Evolutionary conservation across 2,329 filamentous ascomycete genomes (phyloP).

Genomic region (Colletotrichum eleusines): DNA sequence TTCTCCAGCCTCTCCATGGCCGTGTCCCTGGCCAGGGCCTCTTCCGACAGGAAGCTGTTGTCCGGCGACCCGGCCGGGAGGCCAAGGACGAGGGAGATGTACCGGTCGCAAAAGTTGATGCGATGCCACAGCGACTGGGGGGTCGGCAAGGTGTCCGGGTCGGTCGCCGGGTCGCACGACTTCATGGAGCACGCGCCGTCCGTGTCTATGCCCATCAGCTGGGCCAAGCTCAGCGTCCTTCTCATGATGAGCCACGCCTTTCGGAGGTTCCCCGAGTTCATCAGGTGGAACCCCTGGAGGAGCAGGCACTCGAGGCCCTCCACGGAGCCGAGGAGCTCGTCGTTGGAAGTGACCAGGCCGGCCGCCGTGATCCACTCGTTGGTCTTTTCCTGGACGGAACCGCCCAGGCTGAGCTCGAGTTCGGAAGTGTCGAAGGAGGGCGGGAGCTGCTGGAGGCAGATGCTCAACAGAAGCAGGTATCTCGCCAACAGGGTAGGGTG

Average conservation of each 20-base stretch:
- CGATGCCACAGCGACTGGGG: slow-evolving; percentile 59
- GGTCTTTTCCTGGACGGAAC: slow-evolving; percentile 47
- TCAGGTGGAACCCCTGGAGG: slow-evolving; percentile 62
- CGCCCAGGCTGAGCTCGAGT: slow-evolving; percentile 47
- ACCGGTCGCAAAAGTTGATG: slow-evolving; percentile 63
- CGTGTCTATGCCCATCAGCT: slow-evolving; percentile 63
- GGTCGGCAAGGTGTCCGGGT: slow-evolving; percentile 45
- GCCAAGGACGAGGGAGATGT: slow-evolving; percentile 63
- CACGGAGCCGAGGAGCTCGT: slow-evolving; percentile 63
- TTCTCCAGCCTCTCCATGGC: slow-evolving; percentile 59
- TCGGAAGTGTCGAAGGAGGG: slow-evolving; percentile 47
- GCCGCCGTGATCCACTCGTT: slow-evolving; percentile 50
- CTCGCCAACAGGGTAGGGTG: slow-evolving; percentile 64
- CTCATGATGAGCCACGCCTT: slow-evolving; percentile 66
- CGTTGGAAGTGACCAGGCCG: slow-evolving; percentile 61
- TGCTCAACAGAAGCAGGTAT: slow-evolving; percentile 59
- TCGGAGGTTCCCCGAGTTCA: slow-evolving; percentile 65
- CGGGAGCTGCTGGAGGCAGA: slow-evolving; percentile 60
- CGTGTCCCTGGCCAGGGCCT: slow-evolving; percentile 48
- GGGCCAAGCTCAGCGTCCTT: slow-evolving; percentile 62
- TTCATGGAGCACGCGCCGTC: slow-evolving; percentile 49
- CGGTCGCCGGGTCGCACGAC: slow-evolving; percentile 53
- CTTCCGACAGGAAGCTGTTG: slow-evolving; percentile 52
- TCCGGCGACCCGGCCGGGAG: slow-evolving; percentile 59
- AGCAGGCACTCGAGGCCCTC: slow-evolving; percentile 67